Evolutionary conservation across 129 eudicot species (phyloP), one percentile per base, ranked within the genome.

Genomic region (Pittosporum tobira): DNA sequence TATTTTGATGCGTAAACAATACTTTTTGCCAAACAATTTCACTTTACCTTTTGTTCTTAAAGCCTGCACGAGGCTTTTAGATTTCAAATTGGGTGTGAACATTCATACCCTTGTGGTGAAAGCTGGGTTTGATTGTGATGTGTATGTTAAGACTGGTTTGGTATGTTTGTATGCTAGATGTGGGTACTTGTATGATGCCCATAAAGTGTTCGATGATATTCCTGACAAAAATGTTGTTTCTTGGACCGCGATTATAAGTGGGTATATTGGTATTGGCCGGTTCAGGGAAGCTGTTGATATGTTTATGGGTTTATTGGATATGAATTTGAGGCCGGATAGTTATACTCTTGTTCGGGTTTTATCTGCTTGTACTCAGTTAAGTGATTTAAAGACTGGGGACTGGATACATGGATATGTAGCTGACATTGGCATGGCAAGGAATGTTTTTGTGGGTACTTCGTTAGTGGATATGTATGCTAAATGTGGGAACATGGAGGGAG

Each of bases 201-300:
- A 57, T 60, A 79, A 84, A 75, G 79, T 79, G 85, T 82, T 84
- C 48, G 94, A 88, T 65, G 89, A 78, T 45, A 88, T 88, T 68
- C 78, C 79, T 55, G 80, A 81, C 18, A 81, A 73, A 67, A 84
- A 75, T 67, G 71, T 70, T 8, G 90, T 74, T 23, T 73, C 80
- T 8, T 88, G 84, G 83, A 74, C 85, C 0, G 84, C 88, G 25
- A 71, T 88, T 48, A 81, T 84, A 54, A 57, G 85, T 65, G 97
- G 91, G 64, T 84, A 82, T 61, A 65, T 88, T 52, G 84, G 75
- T 9, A 67, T 25, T 47, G 72, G 81, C 27, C 59, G 43, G 63
- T 74, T 73, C 43, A 34, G 38, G 22, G 94, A 84, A 65, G 96
- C 85, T 1, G 30, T 88, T 62, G 80, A 59, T 49, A 43, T 81